Conservation (phyloP, 2,329 filamentous ascomycete species). For the Scytalidium sp. region DNA sequence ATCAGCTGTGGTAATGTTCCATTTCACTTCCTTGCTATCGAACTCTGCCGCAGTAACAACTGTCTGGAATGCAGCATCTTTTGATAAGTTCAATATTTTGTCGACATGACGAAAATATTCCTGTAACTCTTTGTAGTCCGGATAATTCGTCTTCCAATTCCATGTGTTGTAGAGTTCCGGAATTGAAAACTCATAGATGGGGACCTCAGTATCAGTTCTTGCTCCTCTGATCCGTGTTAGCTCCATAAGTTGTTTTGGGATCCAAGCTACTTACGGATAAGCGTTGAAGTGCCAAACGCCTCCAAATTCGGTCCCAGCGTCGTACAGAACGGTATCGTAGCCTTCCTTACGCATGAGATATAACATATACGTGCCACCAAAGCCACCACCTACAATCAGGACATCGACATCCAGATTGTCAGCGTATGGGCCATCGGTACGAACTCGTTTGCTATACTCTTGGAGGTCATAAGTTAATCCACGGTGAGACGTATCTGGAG, state of each 20-base stretch:
- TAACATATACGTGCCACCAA: constrained; percentile 31
- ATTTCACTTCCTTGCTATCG: constrained; percentile 3
- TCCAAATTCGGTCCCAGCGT: constrained; percentile 48
- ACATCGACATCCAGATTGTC: constrained; percentile 38
- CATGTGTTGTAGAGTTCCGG: constrained; percentile 52
- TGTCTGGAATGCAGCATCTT: constrained; percentile 23
- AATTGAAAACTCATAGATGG: constrained; percentile 32
- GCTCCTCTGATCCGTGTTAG: no score
- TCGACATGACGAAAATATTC: constrained; percentile 60
- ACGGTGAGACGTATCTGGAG: no score
- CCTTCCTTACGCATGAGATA: constrained; percentile 45
- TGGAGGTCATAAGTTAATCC: no score
- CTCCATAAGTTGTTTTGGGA: no score
- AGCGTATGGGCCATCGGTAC: constrained; percentile 35
- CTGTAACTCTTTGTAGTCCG: constrained; percentile 48
- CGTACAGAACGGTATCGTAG: constrained; percentile 45
- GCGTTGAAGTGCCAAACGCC: constrained; percentile 57
- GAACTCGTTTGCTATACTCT: no score
- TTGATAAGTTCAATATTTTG: constrained; percentile 50
- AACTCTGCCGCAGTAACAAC: constrained; percentile 12
- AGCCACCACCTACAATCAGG: constrained; percentile 26
- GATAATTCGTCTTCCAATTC: constrained; percentile 54
- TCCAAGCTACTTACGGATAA: no score
- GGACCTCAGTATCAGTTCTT: constrained; percentile 15
- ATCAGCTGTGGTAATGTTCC: constrained; percentile 13